Evolutionary conservation across 441 rosid genomes (phyloP).

Genomic region (Theobroma grandiflorum): DNA sequence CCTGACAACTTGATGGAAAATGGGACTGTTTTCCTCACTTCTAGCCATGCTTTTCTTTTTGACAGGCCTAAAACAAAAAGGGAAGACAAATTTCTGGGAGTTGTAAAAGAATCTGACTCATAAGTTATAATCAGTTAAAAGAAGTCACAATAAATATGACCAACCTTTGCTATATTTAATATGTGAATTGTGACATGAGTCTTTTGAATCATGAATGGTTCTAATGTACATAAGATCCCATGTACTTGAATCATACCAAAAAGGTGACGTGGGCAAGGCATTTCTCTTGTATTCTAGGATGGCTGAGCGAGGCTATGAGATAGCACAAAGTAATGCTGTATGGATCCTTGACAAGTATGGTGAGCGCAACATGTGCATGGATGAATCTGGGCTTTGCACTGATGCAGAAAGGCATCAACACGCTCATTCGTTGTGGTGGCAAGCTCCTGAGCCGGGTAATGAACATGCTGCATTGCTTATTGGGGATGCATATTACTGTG

Average conservation of each 20-base stretch:
- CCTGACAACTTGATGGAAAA: background rate
- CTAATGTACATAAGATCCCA: background rate
- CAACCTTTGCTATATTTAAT: background rate
- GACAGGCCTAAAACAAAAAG: background rate
- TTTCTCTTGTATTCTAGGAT: conserved; percentile 87
- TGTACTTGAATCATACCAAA: conserved; percentile 80
- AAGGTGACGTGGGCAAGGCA: conserved; percentile 95
- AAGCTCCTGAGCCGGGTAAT: conserved; percentile 99
- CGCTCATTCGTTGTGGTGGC: conserved; percentile 98
- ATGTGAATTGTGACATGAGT: background rate
- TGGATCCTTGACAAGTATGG: conserved; percentile 98
- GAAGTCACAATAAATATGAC: background rate
- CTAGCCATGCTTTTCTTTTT: background rate
- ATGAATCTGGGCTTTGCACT: conserved; percentile 88
- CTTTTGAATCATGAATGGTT: conserved; percentile 17
- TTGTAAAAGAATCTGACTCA: background rate
- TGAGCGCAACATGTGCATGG: conserved; percentile 95
- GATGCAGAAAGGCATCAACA: conserved; percentile 92
- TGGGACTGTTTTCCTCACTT: background rate
- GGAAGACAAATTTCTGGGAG: background rate
- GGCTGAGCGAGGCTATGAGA: conserved; percentile 98
- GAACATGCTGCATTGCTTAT: conserved; percentile 98
- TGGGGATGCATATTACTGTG: conserved; percentile 99
- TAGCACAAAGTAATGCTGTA: conserved; percentile 98
- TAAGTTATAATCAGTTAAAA: background rate